Conservation (phyloP, 768 basidiomycete species). For the Tulasnella calospora region DNA sequence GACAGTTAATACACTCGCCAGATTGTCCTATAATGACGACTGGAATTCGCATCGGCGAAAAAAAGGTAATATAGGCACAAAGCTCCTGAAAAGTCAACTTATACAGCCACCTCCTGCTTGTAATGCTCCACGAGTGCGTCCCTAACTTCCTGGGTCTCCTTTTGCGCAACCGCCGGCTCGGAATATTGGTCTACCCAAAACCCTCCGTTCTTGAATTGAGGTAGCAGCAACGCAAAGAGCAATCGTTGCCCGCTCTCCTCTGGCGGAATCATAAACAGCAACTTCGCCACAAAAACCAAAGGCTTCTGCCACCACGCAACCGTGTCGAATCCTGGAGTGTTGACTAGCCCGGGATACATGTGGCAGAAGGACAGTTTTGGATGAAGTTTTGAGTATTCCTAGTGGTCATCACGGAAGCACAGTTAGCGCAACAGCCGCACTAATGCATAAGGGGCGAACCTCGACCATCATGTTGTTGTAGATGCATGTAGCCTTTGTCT, state of each 20-base stretch:
- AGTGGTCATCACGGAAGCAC: neutral
- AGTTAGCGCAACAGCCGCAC: neutral
- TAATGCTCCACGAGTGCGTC: conserved; percentile 10
- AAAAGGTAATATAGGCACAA: neutral
- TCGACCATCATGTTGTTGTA: conserved; percentile 25
- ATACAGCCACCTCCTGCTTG: neutral
- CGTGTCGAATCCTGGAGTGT: conserved; percentile 33
- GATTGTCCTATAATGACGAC: no score
- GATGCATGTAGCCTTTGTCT: neutral
- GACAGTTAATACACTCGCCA: no score
- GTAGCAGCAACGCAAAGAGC: neutral
- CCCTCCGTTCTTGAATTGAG: neutral
- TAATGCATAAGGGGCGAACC: neutral
- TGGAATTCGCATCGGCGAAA: neutral
- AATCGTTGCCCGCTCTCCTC: neutral
- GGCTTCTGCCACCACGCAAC: neutral
- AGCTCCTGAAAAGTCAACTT: neutral
- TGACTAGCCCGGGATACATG: conserved; percentile 44
- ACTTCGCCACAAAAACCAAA: neutral
- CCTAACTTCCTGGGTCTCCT: neutral
- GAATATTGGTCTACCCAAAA: neutral
- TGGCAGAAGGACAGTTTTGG: conserved; percentile 39
- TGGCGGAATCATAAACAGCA: neutral
- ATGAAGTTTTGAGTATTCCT: conserved; percentile 1
- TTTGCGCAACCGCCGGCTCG: neutral